Base-by-base conservation (phyloP, 148 eudicot species). In the Arctostaphylos glauca region DNA sequence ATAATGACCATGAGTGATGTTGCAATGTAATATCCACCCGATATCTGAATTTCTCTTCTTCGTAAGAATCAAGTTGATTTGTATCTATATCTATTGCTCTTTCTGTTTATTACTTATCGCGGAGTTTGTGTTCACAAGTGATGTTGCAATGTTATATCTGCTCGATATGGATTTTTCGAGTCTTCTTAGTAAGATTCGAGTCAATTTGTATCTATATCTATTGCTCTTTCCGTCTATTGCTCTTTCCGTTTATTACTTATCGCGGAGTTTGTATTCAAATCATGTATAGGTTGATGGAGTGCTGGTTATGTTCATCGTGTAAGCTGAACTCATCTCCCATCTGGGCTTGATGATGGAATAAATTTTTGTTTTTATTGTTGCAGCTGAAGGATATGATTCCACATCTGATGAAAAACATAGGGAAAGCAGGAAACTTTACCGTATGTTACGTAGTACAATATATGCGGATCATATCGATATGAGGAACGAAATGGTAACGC, bases 261-360 rank as follows among this genome's bases (percentile, higher is more conserved):
- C 10, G 14, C 5, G 53, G 56, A 25, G 18, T 48, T 47, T 48
- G 6, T 23, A 5, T 48, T n/a, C 38, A 62, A 62, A 44, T 64
- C 14, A 31, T 25, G 58, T 64, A 14, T 64, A 64, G 14, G 5
- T 12, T 21, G 74, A 43, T 3, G 31, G 79, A 58, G 58, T 82
- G 88, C 73, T 87, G 84, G 87, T 79, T 84, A 58, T 86, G 89
- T 12, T 86, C 23, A 50, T 60, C 21, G 1, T 46, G 68, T 56
- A 41, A 43, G 68, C 38, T 46, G 14, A 78, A 78, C 70, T 43
- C 53, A 44, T 64, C 70, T 64, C 70, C 41, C 70, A 19, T 78
- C 25, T 58, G 4, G 50, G 38, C 4, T 3, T 31, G 44, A 23
- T 16, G 50, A 9, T 23, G 14, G 15, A 58, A 23, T 78, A 43